phyloP scores from a whole-genome alignment of 2,329 filamentous ascomycete species.

The Fusarium albosuccineum region DNA sequence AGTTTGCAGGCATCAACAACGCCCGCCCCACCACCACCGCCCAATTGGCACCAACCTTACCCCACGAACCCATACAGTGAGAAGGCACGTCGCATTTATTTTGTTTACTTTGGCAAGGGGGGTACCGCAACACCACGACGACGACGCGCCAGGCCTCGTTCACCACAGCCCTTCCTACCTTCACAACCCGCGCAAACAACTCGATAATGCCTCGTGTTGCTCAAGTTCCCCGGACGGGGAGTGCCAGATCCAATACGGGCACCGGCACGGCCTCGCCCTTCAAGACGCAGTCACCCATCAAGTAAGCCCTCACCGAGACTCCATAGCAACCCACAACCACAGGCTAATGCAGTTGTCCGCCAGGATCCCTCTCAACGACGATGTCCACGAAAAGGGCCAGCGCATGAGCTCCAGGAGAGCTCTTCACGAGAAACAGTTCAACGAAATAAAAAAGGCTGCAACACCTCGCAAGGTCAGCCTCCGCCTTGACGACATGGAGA shows the following conservation, averaged over 20 bases:
- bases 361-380: constrained; percentile 96
- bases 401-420: constrained; percentile 89
- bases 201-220: constrained; percentile 70
- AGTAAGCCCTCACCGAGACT: constrained; percentile 57
- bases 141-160: constrained; percentile 46
- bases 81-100: constrained; percentile 40
- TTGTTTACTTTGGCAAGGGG: constrained; percentile 48
- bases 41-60: constrained; percentile 18
- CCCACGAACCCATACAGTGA: constrained; percentile 27
- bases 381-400: constrained; percentile 90
- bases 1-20: constrained; percentile 24
- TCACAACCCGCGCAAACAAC: constrained; percentile 29
- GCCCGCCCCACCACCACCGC: neutral
- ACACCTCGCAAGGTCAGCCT: constrained; percentile 75
- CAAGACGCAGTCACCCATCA: constrained; percentile 69
- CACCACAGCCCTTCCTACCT: constrained; percentile 36
- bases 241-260: constrained; percentile 61
- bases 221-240: constrained; percentile 65
- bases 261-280: constrained; percentile 65
- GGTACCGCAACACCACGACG: constrained; percentile 44
- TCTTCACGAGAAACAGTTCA: constrained; percentile 90
- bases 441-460: constrained; percentile 82
- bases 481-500: constrained; percentile 70
- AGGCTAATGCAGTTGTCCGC: constrained; percentile 26
- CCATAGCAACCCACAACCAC: constrained; percentile 13